Percentiles rank a stretch among this genome's conserved stretches.
Evolutionary conservation across 2,329 filamentous ascomycete genomes (phyloP).

Genomic region (Aspergillus pseudoviridinutans): DNA sequence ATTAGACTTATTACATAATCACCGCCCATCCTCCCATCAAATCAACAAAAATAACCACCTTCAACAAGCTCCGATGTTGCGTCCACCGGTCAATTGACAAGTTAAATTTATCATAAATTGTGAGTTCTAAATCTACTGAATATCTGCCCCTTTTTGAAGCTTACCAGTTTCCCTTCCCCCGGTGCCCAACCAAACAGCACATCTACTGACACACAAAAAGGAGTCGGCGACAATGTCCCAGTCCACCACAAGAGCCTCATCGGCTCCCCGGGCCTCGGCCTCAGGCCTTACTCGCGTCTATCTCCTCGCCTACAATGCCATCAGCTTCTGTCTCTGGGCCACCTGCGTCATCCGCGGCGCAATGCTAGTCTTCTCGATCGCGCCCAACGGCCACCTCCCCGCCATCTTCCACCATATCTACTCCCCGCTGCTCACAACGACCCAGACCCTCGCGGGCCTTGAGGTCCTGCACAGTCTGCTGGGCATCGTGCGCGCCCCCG

Average conservation of each 20-base stretch:
- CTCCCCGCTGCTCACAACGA: constrained; percentile 49
- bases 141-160: too few relatives aligned
- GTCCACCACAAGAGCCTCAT: constrained; percentile 9
- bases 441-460: constrained; percentile 76
- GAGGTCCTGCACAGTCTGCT: constrained; percentile 79
- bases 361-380: constrained; percentile 50
- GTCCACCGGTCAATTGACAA: not conserved
- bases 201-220: not conserved
- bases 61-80: not conserved
- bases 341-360: constrained; percentile 68
- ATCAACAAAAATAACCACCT: not conserved
- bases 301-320: constrained; percentile 78
- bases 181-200: not conserved
- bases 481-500: constrained; percentile 78
- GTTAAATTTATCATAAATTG: not conserved
- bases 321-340: constrained; percentile 73
- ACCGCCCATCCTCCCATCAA: not conserved
- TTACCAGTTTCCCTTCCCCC: too few relatives aligned
- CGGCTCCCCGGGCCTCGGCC: constrained; percentile 17
- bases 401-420: constrained; percentile 46
- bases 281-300: constrained; percentile 60
- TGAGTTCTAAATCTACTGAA: not conserved
- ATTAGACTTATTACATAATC: not conserved
- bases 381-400: constrained; percentile 44
- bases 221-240: constrained; percentile 10